These are phyloP conservation scores for Coemansia sp. DNA, from an alignment of 192 early-diverging fungal genomes.

Conservation along the genomic window DNA sequence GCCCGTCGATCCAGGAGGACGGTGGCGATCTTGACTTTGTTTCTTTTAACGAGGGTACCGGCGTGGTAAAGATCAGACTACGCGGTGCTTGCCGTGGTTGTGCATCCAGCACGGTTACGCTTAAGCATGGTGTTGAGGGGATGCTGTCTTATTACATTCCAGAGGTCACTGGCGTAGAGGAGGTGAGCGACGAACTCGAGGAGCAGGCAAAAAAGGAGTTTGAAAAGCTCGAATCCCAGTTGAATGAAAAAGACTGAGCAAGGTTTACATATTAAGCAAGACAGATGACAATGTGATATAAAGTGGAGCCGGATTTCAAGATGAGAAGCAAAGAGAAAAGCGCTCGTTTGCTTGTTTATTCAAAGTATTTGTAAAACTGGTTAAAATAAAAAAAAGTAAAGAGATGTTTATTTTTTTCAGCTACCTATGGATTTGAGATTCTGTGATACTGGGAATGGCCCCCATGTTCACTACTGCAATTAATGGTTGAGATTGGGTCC, in stretches of 20 bases:
- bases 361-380: neutral
- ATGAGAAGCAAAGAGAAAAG: neutral
- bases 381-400: neutral
- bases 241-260: conserved; percentile 6
- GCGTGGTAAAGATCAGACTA: conserved; percentile 87
- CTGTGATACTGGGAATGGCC: too few relatives aligned
- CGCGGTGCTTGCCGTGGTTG: conserved; percentile 96
- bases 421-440: too few relatives aligned
- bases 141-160: conserved; percentile 99
- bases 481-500: too few relatives aligned
- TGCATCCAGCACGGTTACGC: conserved; percentile 81
- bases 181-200: conserved; percentile 87
- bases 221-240: conserved; percentile 76
- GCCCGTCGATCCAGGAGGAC: conserved; percentile 97
- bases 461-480: too few relatives aligned
- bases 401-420: too few relatives aligned
- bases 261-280: neutral
- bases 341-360: conserved; percentile 5
- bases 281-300: too few relatives aligned
- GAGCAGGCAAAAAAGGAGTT: conserved; percentile 79
- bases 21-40: conserved; percentile 98
- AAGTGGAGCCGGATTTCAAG: too few relatives aligned
- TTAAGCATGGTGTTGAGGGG: conserved; percentile 99
- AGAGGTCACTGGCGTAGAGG: conserved; percentile 85
- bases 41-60: conserved; percentile 77